Evolutionary conservation across 2,329 filamentous ascomycete species (phyloP).

Genomic region (Cryphonectria radicalis): DNA sequence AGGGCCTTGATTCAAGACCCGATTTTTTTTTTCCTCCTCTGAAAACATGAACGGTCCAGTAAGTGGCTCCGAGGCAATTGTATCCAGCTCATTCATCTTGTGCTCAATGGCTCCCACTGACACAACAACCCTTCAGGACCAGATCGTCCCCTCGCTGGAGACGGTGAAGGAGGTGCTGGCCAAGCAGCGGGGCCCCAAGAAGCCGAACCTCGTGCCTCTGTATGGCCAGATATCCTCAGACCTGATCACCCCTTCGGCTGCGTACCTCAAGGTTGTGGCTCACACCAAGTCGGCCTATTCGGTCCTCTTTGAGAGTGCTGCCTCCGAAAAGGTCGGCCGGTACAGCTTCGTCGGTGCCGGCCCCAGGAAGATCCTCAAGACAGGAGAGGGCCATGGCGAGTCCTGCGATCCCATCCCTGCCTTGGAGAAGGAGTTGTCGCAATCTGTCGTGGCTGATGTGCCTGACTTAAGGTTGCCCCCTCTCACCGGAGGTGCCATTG

Average conservation of each 20-base stretch:
- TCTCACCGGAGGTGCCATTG: slow-evolving; percentile 88
- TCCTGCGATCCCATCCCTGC: slow-evolving; percentile 82
- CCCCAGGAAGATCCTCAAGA: slow-evolving; percentile 79
- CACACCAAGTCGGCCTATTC: slow-evolving; percentile 79
- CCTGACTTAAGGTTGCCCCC: slow-evolving; percentile 83
- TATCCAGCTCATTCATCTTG: slow-evolving; percentile 11
- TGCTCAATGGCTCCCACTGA: slow-evolving; percentile 35
- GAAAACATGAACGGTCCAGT: slow-evolving; percentile 29
- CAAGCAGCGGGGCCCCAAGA: slow-evolving; percentile 41
- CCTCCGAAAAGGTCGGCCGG: slow-evolving; percentile 88
- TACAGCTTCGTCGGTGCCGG: slow-evolving; percentile 94
- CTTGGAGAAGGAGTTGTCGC: slow-evolving; percentile 78
- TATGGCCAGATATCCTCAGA: slow-evolving; percentile 86
- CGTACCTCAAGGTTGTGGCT: slow-evolving; percentile 88
- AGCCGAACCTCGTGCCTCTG: slow-evolving; percentile 73
- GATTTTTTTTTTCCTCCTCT: slow-evolving; percentile 20
- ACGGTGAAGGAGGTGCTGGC: slow-evolving; percentile 50
- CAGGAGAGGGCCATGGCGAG: slow-evolving; percentile 84
- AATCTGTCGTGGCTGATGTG: slow-evolving; percentile 79
- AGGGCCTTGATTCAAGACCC: slow-evolving; percentile 6
- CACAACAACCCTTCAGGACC: slow-evolving; percentile 38
- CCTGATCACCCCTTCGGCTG: slow-evolving; percentile 90
- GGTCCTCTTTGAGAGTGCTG: slow-evolving; percentile 94
- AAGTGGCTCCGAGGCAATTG: slow-evolving; percentile 21
- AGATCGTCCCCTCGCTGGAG: slow-evolving; percentile 50